phyloP scores from a whole-genome alignment of 768 basidiomycete species.

The Phanerochaete carnosa region DNA sequence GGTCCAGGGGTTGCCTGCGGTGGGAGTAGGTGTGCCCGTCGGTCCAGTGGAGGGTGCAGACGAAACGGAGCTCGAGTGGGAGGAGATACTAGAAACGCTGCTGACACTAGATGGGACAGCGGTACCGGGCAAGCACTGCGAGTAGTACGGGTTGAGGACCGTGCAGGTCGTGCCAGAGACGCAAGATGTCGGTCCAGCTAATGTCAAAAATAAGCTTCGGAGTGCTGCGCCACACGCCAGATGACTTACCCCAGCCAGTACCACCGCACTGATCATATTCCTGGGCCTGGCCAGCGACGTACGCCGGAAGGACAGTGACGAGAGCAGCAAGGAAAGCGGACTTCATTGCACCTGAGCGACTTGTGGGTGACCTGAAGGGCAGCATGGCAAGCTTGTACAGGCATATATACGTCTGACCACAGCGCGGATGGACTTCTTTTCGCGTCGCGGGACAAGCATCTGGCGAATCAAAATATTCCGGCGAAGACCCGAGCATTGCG shows the following conservation, averaged over 20 bases:
- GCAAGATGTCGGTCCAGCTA: constrained; percentile 32
- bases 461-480: constrained; percentile 21
- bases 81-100: constrained; percentile 13
- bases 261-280: constrained; percentile 56
- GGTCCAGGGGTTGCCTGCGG: constrained; percentile 49
- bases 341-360: constrained; percentile 34
- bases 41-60: constrained; percentile 24
- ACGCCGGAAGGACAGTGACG: constrained; percentile 40
- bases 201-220: background rate
- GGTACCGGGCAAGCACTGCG: constrained; percentile 25
- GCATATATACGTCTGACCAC: constrained; percentile 15
- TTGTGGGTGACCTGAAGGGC: constrained; percentile 11
- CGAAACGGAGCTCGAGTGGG: constrained; percentile 12
- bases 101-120: background rate
- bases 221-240: background rate
- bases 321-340: constrained; percentile 39
- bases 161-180: constrained; percentile 30
- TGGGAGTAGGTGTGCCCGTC: constrained; percentile 30
- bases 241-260: constrained; percentile 43
- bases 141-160: constrained; percentile 30
- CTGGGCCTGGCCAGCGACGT: constrained; percentile 40
- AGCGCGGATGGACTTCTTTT: background rate
- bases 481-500: constrained; percentile 25
- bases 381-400: background rate
- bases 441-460: background rate